Evolutionary conservation across 345 rosid species (phyloP), one percentile per base, ranked within the genome.

Genomic region (Camelina sativa): DNA sequence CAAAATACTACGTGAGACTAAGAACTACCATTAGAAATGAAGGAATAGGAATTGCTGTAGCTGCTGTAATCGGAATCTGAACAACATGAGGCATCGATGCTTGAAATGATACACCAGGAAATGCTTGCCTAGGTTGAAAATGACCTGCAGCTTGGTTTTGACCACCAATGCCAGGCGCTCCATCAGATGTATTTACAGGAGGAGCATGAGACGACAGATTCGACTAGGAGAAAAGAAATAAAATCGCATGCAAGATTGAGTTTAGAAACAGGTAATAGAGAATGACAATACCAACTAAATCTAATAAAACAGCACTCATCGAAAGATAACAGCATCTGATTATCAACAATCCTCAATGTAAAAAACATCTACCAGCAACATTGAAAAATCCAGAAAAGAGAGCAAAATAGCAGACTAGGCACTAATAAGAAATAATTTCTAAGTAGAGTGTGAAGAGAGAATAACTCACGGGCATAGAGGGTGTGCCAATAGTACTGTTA

Each of bases 31-130:
- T 66, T 60, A 74, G 76, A 80, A 92, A 72, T 61, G 97, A 79
- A 81, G 99, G 97, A 77, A 89, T 28, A 54, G 88, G 92, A 52
- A 84, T 68, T 28, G 88, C 51, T 62, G 90, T 72, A 17, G 91
- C 80, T 60, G 83, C 80, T 53, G 76, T 60, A 28, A 81, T 16
- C 44, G 98, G 96, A 72, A 88, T 77, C 79, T 86, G 98, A 76
- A 88, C 76, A 67, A 82, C 83, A 64, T 81, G 94, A 65, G 94
- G 87, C 37, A 79, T 56, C 1, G 82, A 74, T 77, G 61, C 8
- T 37, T 84, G 92, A 71, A 87, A 79, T 50, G 89, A 37, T 62
- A 72, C 88, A 71, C 80, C 81, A 20, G 91, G 76, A 77, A 69
- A 84, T 69, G 87, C 51, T 75, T 77, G 90, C 71, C 87, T 82